These are phyloP conservation scores for Coniochaeta sp. DNA, from an alignment of 2,329 filamentous ascomycete species.

Conservation along the genomic window DNA sequence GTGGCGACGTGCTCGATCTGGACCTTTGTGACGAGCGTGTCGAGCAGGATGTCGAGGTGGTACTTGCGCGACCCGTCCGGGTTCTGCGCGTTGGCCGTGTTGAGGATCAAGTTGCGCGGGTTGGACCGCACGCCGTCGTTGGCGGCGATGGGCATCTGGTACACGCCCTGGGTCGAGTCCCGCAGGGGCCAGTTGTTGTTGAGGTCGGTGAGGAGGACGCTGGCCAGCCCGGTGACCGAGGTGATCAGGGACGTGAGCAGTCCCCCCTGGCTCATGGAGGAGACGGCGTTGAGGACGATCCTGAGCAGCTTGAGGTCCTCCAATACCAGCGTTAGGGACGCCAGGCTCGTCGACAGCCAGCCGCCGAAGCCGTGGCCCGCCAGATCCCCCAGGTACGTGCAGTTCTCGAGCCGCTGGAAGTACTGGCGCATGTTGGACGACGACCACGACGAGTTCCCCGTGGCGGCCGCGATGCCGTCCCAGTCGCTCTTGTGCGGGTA, in stretches of 20 bases:
- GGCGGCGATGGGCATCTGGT: slow-evolving; percentile 49
- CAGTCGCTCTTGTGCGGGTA: slow-evolving; percentile 32
- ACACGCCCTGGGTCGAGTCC: neutral
- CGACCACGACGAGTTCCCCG: slow-evolving; percentile 33
- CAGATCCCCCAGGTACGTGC: too few species aligned
- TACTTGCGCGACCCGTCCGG: neutral
- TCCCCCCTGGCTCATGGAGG: neutral
- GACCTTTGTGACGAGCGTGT: slow-evolving; percentile 28
- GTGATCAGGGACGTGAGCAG: neutral
- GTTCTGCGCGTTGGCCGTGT: neutral
- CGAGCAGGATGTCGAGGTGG: slow-evolving; percentile 14
- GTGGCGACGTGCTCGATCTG: slow-evolving; percentile 20
- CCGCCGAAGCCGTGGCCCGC: too few species aligned
- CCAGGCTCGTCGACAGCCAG: slow-evolving; percentile 39
- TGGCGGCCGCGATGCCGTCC: slow-evolving; percentile 28
- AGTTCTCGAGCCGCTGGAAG: slow-evolving; percentile 43
- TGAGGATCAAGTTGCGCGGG: neutral
- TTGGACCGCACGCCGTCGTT: slow-evolving; percentile 12
- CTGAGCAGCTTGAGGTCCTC: neutral
- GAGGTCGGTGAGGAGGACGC: neutral
- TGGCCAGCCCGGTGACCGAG: neutral
- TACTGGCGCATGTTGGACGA: slow-evolving; percentile 50
- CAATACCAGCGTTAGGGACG: neutral
- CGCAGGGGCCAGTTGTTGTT: neutral
- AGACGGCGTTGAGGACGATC: neutral